Evolutionary conservation across 495 filamentous ascomycete genomes (phyloP).

Genomic region (Parathielavia hyrcaniae): DNA sequence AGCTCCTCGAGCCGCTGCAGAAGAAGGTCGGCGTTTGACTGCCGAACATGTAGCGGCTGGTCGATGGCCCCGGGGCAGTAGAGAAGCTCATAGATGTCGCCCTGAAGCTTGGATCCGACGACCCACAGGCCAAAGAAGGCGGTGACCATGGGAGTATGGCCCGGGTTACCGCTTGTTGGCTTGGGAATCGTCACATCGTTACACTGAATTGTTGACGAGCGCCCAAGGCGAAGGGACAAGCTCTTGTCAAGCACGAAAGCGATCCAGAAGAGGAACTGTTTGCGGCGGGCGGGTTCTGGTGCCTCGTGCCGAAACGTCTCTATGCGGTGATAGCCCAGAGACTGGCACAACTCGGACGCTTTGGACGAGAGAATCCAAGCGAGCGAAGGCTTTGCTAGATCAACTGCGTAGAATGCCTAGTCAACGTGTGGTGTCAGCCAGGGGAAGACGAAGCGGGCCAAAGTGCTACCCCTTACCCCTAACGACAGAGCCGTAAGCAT

Average conservation of each 20-base stretch:
- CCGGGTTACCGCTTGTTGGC: background rate
- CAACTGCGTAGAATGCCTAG: conserved; percentile 47
- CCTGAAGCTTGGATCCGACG: conserved; percentile 14
- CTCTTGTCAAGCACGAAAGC: conserved; percentile 53
- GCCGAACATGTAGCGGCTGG: conserved; percentile 10
- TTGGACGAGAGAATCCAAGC: conserved; percentile 53
- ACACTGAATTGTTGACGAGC: conserved; percentile 54
- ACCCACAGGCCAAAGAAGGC: conserved; percentile 18
- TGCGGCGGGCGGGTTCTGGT: conserved; percentile 19
- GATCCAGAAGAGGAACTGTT: conserved; percentile 54
- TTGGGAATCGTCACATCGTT: conserved; percentile 49
- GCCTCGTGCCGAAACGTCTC: conserved; percentile 49
- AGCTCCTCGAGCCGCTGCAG: background rate
- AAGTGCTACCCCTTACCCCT: conserved; percentile 35
- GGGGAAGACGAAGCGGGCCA: background rate
- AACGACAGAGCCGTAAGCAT: conserved; percentile 52
- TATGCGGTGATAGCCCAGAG: conserved; percentile 55
- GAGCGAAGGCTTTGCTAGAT: conserved; percentile 56
- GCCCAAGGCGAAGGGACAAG: conserved; percentile 55
- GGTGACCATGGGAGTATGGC: background rate
- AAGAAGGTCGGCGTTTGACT: background rate
- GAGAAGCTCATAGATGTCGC: conserved; percentile 20
- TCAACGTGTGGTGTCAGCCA: background rate
- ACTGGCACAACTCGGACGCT: conserved; percentile 55
- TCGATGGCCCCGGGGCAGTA: conserved; percentile 18